Evolutionary conservation across 768 basidiomycete genomes (phyloP).

Genomic region (Asterophora lycoperdoides): DNA sequence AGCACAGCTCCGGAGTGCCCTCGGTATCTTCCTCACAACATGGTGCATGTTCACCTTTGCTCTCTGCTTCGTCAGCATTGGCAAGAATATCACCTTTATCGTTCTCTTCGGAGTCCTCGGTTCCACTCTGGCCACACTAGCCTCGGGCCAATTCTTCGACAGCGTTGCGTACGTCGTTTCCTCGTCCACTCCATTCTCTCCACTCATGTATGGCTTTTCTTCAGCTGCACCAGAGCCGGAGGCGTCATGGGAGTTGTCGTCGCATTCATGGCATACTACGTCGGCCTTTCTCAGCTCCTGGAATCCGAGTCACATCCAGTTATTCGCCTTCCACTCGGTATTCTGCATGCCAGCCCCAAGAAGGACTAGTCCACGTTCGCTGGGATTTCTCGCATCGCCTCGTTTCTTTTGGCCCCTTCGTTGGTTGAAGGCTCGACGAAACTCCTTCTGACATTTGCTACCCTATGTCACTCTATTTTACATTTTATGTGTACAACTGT

Average conservation of each 20-base stretch:
- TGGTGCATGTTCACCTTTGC: slow-evolving; percentile 52
- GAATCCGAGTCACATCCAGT: too few species aligned
- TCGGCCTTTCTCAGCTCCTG: slow-evolving; percentile 10
- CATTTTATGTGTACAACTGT: too few species aligned
- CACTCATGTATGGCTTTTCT: neutral
- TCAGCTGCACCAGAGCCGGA: slow-evolving; percentile 21
- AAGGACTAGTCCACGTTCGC: too few species aligned
- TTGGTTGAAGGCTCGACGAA: too few species aligned
- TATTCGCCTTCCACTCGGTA: too few species aligned
- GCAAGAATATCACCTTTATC: slow-evolving; percentile 3
- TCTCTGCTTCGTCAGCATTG: neutral
- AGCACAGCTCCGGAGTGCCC: slow-evolving; percentile 46
- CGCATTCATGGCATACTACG: slow-evolving; percentile 30
- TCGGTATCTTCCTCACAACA: slow-evolving; percentile 63
- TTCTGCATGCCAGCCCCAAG: too few species aligned
- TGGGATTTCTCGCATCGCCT: too few species aligned
- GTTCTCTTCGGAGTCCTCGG: slow-evolving; percentile 24
- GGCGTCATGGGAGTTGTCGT: slow-evolving; percentile 30
- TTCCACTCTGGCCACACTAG: slow-evolving; percentile 25
- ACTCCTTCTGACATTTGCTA: too few species aligned
- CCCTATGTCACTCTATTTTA: too few species aligned
- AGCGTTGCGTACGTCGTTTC: slow-evolving; percentile 13
- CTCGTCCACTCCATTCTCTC: neutral
- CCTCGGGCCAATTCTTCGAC: slow-evolving; percentile 19
- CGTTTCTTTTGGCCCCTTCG: too few species aligned